A percentile compares a stretch with the other conserved stretches of the same genome.
Evolutionary conservation across 2,329 filamentous ascomycete genomes (phyloP).

Genomic region (Botryotinia calthae): DNA sequence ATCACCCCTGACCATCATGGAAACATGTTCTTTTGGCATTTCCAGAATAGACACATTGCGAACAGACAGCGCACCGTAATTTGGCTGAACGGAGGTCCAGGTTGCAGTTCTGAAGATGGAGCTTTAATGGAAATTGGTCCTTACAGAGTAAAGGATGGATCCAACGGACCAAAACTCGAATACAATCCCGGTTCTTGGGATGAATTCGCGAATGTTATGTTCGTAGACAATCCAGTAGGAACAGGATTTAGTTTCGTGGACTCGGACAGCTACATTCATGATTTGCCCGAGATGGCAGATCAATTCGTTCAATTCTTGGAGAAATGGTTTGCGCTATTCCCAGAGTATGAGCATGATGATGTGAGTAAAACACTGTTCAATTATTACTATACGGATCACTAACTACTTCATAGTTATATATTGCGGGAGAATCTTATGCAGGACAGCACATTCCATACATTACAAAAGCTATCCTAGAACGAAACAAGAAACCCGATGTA

Average conservation of each 20-base stretch:
- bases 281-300: conserved; percentile 82
- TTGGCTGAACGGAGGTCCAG: conserved; percentile 96
- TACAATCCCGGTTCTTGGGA: conserved; percentile 97
- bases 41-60: conserved; percentile 91
- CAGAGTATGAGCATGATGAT: conserved; percentile 87
- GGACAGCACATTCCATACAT: conserved; percentile 98
- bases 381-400: conserved; percentile 23
- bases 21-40: conserved; percentile 99
- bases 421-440: conserved; percentile 94
- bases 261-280: conserved; percentile 79
- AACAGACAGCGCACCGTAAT: conserved; percentile 87
- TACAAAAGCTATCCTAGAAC: conserved; percentile 81
- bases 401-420: conserved; percentile 65
- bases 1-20: conserved; percentile 80
- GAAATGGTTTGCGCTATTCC: conserved; percentile 87
- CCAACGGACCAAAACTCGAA: conserved; percentile 53
- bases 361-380: conserved; percentile 53
- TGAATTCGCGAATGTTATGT: conserved; percentile 94
- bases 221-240: conserved; percentile 95
- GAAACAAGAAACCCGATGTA: conserved; percentile 63
- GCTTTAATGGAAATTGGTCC: conserved; percentile 87
- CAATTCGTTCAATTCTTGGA: conserved; percentile 88
- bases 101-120: conserved; percentile 96
- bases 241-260: conserved; percentile 96
- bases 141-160: conserved; percentile 75